phyloP scores from a whole-genome alignment of 148 eudicot genomes.

The Cornus kousa region DNA sequence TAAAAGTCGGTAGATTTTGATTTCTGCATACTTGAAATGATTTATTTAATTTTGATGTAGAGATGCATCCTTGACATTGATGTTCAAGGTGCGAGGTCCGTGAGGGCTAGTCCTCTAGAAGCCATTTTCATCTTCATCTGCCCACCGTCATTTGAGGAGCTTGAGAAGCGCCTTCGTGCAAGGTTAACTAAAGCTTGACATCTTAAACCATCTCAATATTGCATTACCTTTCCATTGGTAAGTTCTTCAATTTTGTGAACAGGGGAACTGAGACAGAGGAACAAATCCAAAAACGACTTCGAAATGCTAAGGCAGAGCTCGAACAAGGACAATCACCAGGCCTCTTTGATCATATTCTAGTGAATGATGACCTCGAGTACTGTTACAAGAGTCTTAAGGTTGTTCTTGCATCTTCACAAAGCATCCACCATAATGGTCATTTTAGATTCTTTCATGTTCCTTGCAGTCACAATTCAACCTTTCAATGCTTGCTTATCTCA shows the following conservation, averaged over 20 bases:
- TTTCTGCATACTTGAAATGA: slow-evolving; percentile 14
- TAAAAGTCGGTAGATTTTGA: background rate
- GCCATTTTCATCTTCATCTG: slow-evolving; percentile 84
- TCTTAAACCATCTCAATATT: slow-evolving; percentile 2
- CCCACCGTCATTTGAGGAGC: slow-evolving; percentile 93
- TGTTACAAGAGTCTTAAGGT: slow-evolving; percentile 85
- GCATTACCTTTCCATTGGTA: slow-evolving; percentile 13
- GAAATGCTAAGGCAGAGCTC: slow-evolving; percentile 81
- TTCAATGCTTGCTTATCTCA: background rate
- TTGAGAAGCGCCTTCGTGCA: slow-evolving; percentile 91
- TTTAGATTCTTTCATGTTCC: background rate
- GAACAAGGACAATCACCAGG: slow-evolving; percentile 71
- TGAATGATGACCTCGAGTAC: slow-evolving; percentile 71
- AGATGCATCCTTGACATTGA: slow-evolving; percentile 99
- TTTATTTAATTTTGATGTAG: slow-evolving; percentile 51
- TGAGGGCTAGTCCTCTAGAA: slow-evolving; percentile 89
- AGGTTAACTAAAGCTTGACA: slow-evolving; percentile 48
- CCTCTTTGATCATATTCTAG: slow-evolving; percentile 80
- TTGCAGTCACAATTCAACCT: background rate
- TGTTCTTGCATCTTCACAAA: slow-evolving; percentile 1
- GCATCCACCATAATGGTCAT: background rate
- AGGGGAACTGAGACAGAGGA: slow-evolving; percentile 97
- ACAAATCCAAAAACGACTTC: slow-evolving; percentile 79
- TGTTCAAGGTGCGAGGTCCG: slow-evolving; percentile 96
- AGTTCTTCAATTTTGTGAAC: slow-evolving; percentile 7